Evolutionary conservation across 495 filamentous ascomycete genomes (phyloP), one percentile per base, ranked within the genome.

Genomic region (Aspergillus kassunensis): DNA sequence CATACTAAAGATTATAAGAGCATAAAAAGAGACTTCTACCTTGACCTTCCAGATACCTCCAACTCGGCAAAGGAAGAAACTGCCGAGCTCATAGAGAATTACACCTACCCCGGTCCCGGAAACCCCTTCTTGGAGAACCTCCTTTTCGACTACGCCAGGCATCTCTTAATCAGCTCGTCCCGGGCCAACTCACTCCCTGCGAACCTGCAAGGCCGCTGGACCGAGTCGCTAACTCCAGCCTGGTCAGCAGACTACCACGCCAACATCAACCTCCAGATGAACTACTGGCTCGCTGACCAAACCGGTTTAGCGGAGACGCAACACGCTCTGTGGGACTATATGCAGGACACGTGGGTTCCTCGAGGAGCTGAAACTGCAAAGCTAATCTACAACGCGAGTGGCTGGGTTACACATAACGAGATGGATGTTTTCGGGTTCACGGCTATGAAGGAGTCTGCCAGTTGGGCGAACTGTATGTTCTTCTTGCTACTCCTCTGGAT

Each of bases 191-290:
- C 70, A 3, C 66, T 69, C 2, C 76, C 71, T 1, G 67, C 74
- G 5, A 77, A 78, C 51, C 63, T 78, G 8, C 75, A 78, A 55
- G 72, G 75, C 1, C 63, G 58, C 24, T 77, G 74, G 75, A 61
- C 61, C n/a, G 58, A 63, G 9, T 57, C 47, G 0, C 49, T 70
- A 20, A 53, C 53, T 10, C 60, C 58, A 24, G 58, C 66, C 6
- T 80, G 77, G 77, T 61, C 71, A 40, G 68, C 64, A 5, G 75
- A 80, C 48, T 80, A 79, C 49, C 74, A 78, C 44, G 64, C 68
- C 29, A 73, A 79, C 30, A 78, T 79, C 37, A 79, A 79, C 44
- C 44, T 80, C 8, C 76, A 80, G 53, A 80, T 80, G 77, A 77
- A 77, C 43, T 56, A 71, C 55, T 79, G 74, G 74, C 61, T 54